These are phyloP conservation scores for Backusella macrospora DNA, from an alignment of 192 early-diverging fungal genomes.

Conservation along the genomic window DNA sequence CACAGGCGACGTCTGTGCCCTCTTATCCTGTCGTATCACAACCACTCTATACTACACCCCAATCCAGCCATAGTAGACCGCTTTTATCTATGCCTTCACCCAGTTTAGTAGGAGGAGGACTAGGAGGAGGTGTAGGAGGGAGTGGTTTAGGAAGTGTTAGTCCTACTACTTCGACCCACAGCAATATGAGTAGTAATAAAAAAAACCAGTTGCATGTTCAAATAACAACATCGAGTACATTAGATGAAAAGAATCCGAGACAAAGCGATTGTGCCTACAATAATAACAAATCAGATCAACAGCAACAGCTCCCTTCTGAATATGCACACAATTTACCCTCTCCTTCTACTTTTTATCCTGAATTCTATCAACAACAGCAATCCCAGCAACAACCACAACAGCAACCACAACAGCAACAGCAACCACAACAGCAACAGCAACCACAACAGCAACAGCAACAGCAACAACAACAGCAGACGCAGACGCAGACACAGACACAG, in stretches of 20 bases:
- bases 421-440: neutral
- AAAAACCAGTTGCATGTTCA: conserved; percentile 15
- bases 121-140: neutral
- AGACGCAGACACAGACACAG: too few species aligned
- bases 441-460: conserved; percentile 32
- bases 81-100: neutral
- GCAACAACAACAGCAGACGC: conserved; percentile 29
- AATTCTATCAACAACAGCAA: conserved; percentile 59
- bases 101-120: neutral
- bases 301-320: conserved; percentile 50
- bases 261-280: neutral
- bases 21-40: neutral
- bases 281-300: neutral
- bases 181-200: conserved; percentile 15
- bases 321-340: conserved; percentile 74
- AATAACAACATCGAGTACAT: neutral
- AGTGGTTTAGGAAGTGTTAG: neutral
- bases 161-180: conserved; percentile 38
- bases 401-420: neutral
- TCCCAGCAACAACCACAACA: too few species aligned
- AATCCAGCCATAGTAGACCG: neutral
- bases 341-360: conserved; percentile 77
- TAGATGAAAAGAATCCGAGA: neutral
- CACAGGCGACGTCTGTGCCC: conserved; percentile 6
- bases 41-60: neutral